phyloP scores from a whole-genome alignment of 768 basidiomycete species.

The Boletus patriciae region DNA sequence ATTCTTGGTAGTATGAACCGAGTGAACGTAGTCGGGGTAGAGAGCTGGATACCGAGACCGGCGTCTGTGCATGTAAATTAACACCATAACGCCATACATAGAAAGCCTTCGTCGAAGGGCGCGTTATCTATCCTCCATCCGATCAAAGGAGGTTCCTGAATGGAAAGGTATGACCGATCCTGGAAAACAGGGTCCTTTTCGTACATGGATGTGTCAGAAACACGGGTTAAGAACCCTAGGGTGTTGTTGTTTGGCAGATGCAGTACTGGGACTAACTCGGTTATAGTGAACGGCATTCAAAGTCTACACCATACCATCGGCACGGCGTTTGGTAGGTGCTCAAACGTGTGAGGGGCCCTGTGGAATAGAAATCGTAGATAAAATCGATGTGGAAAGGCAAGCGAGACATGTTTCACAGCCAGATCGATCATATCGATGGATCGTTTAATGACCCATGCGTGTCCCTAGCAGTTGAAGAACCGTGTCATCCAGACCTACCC shows the following conservation, averaged over 20 bases:
- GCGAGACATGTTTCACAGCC: not conserved
- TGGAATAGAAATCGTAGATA: not conserved
- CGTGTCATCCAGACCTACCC: not conserved
- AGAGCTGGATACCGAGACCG: not conserved
- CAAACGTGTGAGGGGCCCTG: not conserved
- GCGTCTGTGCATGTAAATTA: not conserved
- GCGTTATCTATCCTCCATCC: not conserved
- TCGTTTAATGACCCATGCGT: not conserved
- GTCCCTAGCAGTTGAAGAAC: not conserved
- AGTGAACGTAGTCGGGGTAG: not conserved
- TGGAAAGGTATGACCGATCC: not conserved
- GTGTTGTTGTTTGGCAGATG: not conserved
- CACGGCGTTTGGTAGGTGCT: not conserved
- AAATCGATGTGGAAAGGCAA: not conserved
- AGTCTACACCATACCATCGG: not conserved
- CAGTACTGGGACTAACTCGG: not conserved
- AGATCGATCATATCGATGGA: not conserved
- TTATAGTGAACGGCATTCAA: conserved; percentile 4
- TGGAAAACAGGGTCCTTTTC: not conserved
- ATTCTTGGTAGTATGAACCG: not conserved
- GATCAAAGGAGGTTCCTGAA: not conserved
- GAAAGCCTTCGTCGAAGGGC: not conserved
- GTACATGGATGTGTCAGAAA: not conserved
- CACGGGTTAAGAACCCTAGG: too few relatives aligned
- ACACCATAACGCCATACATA: not conserved